phyloP scores from a whole-genome alignment of 2,329 filamentous ascomycete genomes.

The Calonectria hawksworthii region DNA sequence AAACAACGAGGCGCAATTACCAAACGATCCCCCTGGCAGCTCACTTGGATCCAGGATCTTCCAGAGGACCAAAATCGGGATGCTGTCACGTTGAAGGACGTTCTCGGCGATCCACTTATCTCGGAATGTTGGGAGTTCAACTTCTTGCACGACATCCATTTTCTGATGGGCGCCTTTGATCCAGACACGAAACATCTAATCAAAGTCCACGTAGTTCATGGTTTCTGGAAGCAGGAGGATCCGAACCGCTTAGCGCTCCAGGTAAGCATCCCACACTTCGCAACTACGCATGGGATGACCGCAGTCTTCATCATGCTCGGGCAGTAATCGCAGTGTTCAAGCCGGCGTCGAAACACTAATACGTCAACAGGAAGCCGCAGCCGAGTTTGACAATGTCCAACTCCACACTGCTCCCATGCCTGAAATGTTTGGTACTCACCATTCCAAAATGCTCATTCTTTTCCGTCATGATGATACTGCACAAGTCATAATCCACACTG shows the following conservation, averaged over 20 bases:
- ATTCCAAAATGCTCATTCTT: constrained; percentile 88
- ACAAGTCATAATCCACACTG: constrained; percentile 88
- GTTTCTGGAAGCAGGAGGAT: constrained; percentile 78
- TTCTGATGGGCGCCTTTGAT: constrained; percentile 69
- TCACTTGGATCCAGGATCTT: constrained; percentile 78
- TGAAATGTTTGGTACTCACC: constrained; percentile 89
- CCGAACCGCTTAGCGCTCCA: constrained; percentile 68
- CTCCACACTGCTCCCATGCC: constrained; percentile 84
- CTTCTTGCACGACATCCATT: constrained; percentile 72
- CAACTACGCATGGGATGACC: not conserved
- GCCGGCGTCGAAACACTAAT: not conserved
- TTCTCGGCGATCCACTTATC: constrained; percentile 82
- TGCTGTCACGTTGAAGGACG: constrained; percentile 74
- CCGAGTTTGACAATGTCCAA: constrained; percentile 75
- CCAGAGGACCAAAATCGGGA: constrained; percentile 72
- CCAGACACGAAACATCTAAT: constrained; percentile 63
- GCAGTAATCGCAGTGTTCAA: not conserved
- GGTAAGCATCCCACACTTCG: constrained; percentile 55
- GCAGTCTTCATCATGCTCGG: not conserved
- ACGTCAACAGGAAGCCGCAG: constrained; percentile 68
- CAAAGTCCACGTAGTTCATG: constrained; percentile 70
- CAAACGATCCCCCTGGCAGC: constrained; percentile 76
- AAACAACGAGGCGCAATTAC: constrained; percentile 39
- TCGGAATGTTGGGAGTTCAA: constrained; percentile 81
- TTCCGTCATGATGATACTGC: constrained; percentile 82